A percentile compares a stretch with the other conserved stretches of the same genome.
These are phyloP conservation scores for Pyricularia pennisetigena DNA, from an alignment of 2,329 filamentous ascomycete genomes.

Conservation along the genomic window DNA sequence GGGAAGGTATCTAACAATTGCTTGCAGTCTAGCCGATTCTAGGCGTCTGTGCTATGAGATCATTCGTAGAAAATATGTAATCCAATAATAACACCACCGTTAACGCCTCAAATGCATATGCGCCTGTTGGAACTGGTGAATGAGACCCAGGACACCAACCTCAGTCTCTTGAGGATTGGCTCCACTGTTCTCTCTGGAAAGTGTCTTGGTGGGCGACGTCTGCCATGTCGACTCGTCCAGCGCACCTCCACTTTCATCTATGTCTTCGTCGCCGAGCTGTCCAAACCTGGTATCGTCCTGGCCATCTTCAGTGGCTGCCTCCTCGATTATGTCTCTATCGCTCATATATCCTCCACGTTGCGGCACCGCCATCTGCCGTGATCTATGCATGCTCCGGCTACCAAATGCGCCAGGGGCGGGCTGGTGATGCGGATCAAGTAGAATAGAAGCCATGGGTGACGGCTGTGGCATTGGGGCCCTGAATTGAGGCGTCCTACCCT, in stretches of 20 bases:
- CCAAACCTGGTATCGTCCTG: conserved; percentile 23
- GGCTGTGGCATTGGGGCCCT: conserved; percentile 33
- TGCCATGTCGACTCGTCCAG: conserved; percentile 53
- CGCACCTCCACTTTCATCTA: conserved; percentile 39
- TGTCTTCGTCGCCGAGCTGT: conserved; percentile 47
- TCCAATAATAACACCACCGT: background rate
- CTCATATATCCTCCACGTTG: conserved; percentile 33
- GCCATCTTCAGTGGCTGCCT: conserved; percentile 36
- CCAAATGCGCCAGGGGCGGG: conserved; percentile 40
- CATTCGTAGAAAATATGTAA: background rate
- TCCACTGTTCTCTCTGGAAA: conserved; percentile 43
- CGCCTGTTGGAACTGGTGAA: conserved; percentile 49
- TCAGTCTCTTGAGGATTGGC: conserved; percentile 35
- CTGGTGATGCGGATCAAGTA: conserved; percentile 69
- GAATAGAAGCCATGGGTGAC: conserved; percentile 62
- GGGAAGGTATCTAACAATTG: background rate
- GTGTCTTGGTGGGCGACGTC: conserved; percentile 39
- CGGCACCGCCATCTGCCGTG: conserved; percentile 20
- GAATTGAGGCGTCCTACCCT: conserved; percentile 31
- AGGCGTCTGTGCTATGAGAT: background rate
- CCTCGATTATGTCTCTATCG: conserved; percentile 44
- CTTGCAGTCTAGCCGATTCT: background rate
- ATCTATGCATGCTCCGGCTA: conserved; percentile 34
- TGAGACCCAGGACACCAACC: conserved; percentile 45
- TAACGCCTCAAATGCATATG: conserved; percentile 24